Evolutionary conservation across 768 basidiomycete genomes (phyloP).

Genomic region (Amanita subjunquillea): DNA sequence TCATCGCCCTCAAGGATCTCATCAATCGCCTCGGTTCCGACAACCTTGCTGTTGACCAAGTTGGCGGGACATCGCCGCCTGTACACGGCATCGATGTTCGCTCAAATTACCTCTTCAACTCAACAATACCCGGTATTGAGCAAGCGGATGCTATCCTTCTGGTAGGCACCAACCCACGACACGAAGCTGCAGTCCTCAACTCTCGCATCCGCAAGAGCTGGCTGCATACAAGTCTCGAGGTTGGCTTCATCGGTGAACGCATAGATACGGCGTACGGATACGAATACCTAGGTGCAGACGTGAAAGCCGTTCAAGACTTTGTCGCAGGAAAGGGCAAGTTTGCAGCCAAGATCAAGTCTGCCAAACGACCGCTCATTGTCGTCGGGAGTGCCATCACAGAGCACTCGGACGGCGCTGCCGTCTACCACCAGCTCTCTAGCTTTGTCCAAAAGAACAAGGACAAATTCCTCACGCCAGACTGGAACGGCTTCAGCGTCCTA

Average conservation of each 20-base stretch:
- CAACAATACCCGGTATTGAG: slow-evolving; percentile 84
- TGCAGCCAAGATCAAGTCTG: slow-evolving; percentile 76
- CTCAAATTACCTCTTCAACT: slow-evolving; percentile 95
- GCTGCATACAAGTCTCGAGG: slow-evolving; percentile 78
- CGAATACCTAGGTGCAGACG: slow-evolving; percentile 75
- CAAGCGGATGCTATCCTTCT: slow-evolving; percentile 88
- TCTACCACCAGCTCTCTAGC: slow-evolving; percentile 67
- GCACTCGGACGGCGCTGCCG: slow-evolving; percentile 73
- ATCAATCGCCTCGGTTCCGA: slow-evolving; percentile 91
- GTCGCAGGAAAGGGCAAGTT: slow-evolving; percentile 71
- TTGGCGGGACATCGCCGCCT: slow-evolving; percentile 56
- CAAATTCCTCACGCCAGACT: slow-evolving; percentile 74
- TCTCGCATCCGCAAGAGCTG: slow-evolving; percentile 94
- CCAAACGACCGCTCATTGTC: slow-evolving; percentile 88
- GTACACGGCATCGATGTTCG: slow-evolving; percentile 82
- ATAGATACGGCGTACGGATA: slow-evolving; percentile 91
- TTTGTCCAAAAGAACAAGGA: slow-evolving; percentile 73
- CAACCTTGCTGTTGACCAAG: slow-evolving; percentile 77
- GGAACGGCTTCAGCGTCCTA: slow-evolving; percentile 91
- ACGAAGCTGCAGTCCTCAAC: slow-evolving; percentile 96
- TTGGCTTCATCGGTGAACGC: slow-evolving; percentile 85
- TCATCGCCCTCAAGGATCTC: slow-evolving; percentile 90
- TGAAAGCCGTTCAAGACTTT: slow-evolving; percentile 69
- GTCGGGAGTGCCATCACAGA: slow-evolving; percentile 84
- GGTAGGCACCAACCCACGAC: slow-evolving; percentile 92